A percentile compares a stretch with the other conserved stretches of the same genome.
Evolutionary conservation across 768 basidiomycete genomes (phyloP).

Genomic region (Rhizopogon vulgaris): DNA sequence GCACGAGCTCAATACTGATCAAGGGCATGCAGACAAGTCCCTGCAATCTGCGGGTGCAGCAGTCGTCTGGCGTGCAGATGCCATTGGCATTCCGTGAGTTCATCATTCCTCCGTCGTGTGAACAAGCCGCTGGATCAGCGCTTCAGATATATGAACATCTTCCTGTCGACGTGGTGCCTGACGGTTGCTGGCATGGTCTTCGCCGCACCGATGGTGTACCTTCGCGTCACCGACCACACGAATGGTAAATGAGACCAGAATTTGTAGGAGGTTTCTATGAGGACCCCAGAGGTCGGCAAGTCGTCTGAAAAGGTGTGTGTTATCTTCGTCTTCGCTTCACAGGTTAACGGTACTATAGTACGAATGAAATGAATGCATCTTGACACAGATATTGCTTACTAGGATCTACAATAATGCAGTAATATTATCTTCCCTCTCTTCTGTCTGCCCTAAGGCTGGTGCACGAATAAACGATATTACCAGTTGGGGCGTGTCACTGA

Average conservation of each 20-base stretch:
- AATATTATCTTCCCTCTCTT: too few species aligned
- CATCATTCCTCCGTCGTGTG: background rate
- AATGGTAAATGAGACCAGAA: slow-evolving; percentile 39
- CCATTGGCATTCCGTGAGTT: slow-evolving; percentile 51
- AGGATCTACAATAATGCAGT: too few species aligned
- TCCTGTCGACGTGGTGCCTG: slow-evolving; percentile 61
- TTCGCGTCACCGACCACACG: slow-evolving; percentile 53
- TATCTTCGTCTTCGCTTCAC: too few species aligned
- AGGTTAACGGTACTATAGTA: too few species aligned
- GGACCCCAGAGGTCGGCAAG: too few species aligned
- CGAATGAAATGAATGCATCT: too few species aligned
- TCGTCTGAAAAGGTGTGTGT: too few species aligned
- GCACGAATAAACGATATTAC: too few species aligned
- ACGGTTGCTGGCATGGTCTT: slow-evolving; percentile 55
- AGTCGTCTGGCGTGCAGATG: slow-evolving; percentile 62
- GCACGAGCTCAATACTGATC: background rate
- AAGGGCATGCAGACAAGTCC: slow-evolving; percentile 45
- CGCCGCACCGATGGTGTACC: slow-evolving; percentile 61
- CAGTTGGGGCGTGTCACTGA: too few species aligned
- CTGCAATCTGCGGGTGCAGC: slow-evolving; percentile 69
- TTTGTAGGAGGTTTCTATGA: too few species aligned
- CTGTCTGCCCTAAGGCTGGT: too few species aligned
- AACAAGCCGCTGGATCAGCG: background rate
- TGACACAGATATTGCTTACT: too few species aligned
- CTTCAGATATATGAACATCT: slow-evolving; percentile 55